Percentiles rank a stretch among this genome's conserved stretches.
Conservation (phyloP, 2,329 filamentous ascomycete genomes). For the Podosphaera fusca region DNA sequence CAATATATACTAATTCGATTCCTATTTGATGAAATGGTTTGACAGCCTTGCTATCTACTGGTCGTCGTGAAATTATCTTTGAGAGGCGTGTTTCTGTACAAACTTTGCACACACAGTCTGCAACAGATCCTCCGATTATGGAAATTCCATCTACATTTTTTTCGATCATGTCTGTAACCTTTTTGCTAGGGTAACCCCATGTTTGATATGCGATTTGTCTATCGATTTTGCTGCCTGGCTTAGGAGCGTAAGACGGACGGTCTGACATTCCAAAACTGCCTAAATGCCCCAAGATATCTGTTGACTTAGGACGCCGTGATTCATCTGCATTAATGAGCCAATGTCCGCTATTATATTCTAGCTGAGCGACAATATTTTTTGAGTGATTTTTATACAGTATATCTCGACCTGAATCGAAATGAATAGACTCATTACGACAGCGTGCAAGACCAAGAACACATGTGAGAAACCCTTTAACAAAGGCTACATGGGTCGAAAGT, state of each 20-base stretch:
- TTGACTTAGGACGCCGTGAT: background rate
- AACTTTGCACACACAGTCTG: background rate
- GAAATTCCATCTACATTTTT: background rate
- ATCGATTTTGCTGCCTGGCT: background rate
- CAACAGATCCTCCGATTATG: background rate
- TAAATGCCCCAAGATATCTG: background rate
- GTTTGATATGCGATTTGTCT: background rate
- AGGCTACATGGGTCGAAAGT: too few species aligned
- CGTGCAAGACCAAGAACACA: too few species aligned
- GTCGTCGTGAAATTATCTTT: too few species aligned
- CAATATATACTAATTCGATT: background rate
- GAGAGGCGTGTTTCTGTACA: background rate
- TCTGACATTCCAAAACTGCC: background rate
- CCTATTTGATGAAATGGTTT: background rate
- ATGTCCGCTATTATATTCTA: background rate
- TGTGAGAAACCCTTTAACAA: too few species aligned
- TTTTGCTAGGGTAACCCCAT: background rate
- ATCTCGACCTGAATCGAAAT: background rate
- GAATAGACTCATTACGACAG: too few species aligned
- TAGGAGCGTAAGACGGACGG: background rate
- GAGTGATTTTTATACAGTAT: background rate
- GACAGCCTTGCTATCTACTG: background rate
- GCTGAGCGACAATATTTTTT: background rate
- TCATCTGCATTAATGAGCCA: background rate
- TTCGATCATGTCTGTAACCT: background rate